Conservation (phyloP, 2,329 filamentous ascomycete species). For the Periconia macrospinosa region DNA sequence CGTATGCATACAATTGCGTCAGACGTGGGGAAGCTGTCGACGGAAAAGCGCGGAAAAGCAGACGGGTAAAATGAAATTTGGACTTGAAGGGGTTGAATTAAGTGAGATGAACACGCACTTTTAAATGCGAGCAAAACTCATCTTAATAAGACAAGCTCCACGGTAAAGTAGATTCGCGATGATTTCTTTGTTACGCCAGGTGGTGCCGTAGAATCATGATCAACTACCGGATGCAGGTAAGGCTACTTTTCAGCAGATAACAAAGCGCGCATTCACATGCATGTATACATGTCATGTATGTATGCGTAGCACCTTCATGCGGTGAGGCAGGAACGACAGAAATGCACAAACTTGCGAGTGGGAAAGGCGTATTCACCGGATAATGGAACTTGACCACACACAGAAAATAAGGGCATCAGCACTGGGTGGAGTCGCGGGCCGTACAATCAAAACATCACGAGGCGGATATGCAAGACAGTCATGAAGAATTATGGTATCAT, state of each 20-base stretch:
- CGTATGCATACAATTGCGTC: not conserved
- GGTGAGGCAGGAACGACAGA: not conserved
- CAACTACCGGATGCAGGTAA: not conserved
- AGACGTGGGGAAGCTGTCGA: not conserved
- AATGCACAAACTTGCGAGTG: not conserved
- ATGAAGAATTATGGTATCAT: conserved; percentile 41
- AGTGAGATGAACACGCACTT: not conserved
- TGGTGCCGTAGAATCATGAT: not conserved
- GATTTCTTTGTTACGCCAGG: not conserved
- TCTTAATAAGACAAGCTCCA: not conserved
- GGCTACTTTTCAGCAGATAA: not conserved
- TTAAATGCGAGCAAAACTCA: not conserved
- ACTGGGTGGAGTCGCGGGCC: too few relatives aligned
- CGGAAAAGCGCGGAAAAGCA: not conserved
- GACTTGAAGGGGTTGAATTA: not conserved
- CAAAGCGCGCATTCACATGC: not conserved
- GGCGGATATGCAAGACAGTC: not conserved
- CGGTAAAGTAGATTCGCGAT: not conserved
- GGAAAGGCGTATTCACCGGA: not conserved
- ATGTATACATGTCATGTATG: not conserved
- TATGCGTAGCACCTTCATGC: not conserved
- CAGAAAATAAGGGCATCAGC: too few relatives aligned
- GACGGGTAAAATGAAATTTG: not conserved
- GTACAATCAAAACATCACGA: not conserved
- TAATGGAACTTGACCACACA: not conserved